phyloP scores from a whole-genome alignment of 2,329 filamentous ascomycete genomes.

The Chrysoporthe puriensis region DNA sequence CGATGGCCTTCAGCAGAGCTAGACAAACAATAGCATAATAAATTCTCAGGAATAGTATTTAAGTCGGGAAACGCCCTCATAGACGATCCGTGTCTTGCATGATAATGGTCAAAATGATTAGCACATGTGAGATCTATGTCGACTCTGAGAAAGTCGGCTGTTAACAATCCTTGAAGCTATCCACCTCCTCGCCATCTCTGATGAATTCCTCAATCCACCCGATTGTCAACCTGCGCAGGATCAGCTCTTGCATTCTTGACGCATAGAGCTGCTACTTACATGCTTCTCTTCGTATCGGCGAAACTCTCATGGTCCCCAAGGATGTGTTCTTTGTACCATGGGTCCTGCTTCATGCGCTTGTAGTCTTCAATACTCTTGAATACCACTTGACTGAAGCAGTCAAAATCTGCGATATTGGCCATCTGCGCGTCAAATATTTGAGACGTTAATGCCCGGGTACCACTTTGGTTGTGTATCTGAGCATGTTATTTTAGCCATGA shows the following conservation, averaged over 20 bases:
- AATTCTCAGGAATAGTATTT: not conserved
- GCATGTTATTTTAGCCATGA: not conserved
- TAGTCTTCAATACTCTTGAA: slow-evolving; percentile 50
- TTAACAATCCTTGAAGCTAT: slow-evolving; percentile 5
- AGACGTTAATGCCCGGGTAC: slow-evolving; percentile 44
- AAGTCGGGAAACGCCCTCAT: not conserved
- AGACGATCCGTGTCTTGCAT: not conserved
- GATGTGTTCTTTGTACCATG: slow-evolving; percentile 51
- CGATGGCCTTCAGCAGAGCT: slow-evolving; percentile 19
- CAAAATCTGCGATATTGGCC: slow-evolving; percentile 51
- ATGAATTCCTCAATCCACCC: slow-evolving; percentile 50
- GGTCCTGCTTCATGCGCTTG: slow-evolving; percentile 52
- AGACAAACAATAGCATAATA: not conserved
- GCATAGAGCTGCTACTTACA: slow-evolving; percentile 19
- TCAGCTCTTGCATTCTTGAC: not conserved
- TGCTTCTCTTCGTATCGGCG: slow-evolving; percentile 51
- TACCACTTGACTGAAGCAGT: slow-evolving; percentile 54
- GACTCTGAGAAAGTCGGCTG: not conserved
- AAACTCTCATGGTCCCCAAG: slow-evolving; percentile 52
- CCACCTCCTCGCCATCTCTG: slow-evolving; percentile 32
- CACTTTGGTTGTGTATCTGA: slow-evolving; percentile 47
- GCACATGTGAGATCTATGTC: not conserved
- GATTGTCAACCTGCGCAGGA: slow-evolving; percentile 48
- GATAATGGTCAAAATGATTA: not conserved
- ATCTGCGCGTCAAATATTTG: slow-evolving; percentile 50